phyloP scores from a whole-genome alignment of 768 basidiomycete species.

The Lepiota brunneoincarnata region DNA sequence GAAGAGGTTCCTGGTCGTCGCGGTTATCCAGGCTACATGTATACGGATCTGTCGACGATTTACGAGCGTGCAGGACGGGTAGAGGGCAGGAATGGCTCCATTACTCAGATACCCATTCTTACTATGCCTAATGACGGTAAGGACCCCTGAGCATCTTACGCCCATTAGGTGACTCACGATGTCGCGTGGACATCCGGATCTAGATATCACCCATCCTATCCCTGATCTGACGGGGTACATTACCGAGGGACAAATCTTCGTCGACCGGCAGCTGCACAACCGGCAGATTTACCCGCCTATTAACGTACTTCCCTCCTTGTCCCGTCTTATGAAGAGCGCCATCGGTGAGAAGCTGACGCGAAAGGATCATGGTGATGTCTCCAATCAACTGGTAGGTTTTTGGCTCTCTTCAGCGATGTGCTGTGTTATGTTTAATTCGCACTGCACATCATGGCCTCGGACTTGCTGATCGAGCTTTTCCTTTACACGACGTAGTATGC shows the following conservation, averaged over 20 bases:
- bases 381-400: slow-evolving; percentile 86
- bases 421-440: neutral
- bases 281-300: slow-evolving; percentile 98
- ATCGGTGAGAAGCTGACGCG: slow-evolving; percentile 97
- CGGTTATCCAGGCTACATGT: slow-evolving; percentile 98
- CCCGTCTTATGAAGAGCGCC: slow-evolving; percentile 99
- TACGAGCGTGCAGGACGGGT: slow-evolving; percentile 99
- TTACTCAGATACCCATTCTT: slow-evolving; percentile 98
- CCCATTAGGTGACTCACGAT: slow-evolving; percentile 12
- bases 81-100: slow-evolving; percentile 95
- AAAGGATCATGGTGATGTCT: slow-evolving; percentile 99
- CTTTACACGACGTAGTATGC: slow-evolving; percentile 64
- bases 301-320: slow-evolving; percentile 97
- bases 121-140: slow-evolving; percentile 99
- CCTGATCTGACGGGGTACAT: slow-evolving; percentile 99
- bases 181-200: slow-evolving; percentile 10
- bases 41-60: slow-evolving; percentile 98
- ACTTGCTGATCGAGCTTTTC: neutral
- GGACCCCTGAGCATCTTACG: slow-evolving; percentile 22
- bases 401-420: slow-evolving; percentile 5
- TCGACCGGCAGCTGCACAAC: slow-evolving; percentile 97
- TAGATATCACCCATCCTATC: slow-evolving; percentile 99
- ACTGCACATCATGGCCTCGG: neutral
- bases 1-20: slow-evolving; percentile 99
- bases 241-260: slow-evolving; percentile 98